These are phyloP conservation scores for Fragilaria crotonensis DNA, from an alignment of 108 stramenopile genomes.

Conservation along the genomic window DNA sequence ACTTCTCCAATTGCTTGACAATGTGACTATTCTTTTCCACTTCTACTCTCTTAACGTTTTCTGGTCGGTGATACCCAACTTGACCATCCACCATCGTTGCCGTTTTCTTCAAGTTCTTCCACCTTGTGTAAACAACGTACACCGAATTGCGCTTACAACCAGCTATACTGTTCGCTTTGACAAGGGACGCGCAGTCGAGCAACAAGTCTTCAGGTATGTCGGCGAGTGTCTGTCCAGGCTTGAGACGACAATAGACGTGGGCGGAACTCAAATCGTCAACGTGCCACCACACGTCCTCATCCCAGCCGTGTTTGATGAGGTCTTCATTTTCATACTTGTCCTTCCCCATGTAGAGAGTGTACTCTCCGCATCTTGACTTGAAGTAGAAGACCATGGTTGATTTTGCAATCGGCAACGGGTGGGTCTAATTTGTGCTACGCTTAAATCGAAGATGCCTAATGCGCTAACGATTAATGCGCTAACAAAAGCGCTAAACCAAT, in stretches of 20 bases:
- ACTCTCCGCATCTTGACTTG: conserved; percentile 60
- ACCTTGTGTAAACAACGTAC: conserved; percentile 77
- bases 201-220: conserved; percentile 71
- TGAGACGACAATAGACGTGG: conserved; percentile 96
- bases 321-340: conserved; percentile 98
- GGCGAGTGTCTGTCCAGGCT: conserved; percentile 77
- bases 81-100: conserved; percentile 67
- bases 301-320: conserved; percentile 91
- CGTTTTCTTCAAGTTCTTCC: conserved; percentile 82
- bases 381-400: conserved; percentile 75
- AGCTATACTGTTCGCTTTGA: conserved; percentile 76
- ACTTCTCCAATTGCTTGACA: conserved; percentile 69
- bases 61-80: conserved; percentile 75
- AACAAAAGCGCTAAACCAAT: too few species aligned
- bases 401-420: too few species aligned
- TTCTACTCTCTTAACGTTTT: conserved; percentile 62
- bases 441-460: too few species aligned
- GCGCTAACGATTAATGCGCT: too few species aligned
- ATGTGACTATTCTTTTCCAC: conserved; percentile 72
- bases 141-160: conserved; percentile 74
- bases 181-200: conserved; percentile 60
- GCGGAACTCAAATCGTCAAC: conserved; percentile 97
- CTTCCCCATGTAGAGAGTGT: conserved; percentile 80
- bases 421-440: background rate
- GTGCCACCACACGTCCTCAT: conserved; percentile 81